Evolutionary conservation across 1,284 basidiomycete species (phyloP).

Genomic region (Cryptococcus jaspeensis): DNA sequence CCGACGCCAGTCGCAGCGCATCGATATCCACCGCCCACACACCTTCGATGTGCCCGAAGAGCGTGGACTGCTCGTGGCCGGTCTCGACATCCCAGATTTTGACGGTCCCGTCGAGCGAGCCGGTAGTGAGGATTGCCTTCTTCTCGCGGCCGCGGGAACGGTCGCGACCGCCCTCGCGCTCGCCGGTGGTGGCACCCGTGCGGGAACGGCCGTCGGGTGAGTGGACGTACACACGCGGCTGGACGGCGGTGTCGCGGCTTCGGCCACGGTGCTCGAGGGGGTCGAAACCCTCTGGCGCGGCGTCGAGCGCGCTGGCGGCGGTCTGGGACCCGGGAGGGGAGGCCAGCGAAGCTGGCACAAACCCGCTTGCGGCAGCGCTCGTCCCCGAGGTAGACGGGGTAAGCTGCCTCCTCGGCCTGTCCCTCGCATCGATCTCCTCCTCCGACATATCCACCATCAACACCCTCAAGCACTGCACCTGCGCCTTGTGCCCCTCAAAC

Average conservation of each 20-base stretch:
- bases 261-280: constrained; percentile 20
- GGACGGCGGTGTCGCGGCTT: constrained; percentile 19
- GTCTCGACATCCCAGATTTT: constrained; percentile 94
- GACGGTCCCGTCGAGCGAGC: constrained; percentile 93
- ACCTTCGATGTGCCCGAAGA: constrained; percentile 91
- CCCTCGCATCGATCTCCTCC: constrained; percentile 28
- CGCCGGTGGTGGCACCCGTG: constrained; percentile 2
- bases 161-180: constrained; percentile 11
- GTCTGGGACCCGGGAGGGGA: constrained; percentile 3
- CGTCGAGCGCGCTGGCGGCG: constrained; percentile 1
- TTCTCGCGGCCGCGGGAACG: constrained; percentile 36
- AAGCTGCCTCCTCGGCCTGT: constrained; percentile 12
- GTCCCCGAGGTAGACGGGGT: background rate
- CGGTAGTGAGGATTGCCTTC: constrained; percentile 76
- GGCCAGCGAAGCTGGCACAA: constrained; percentile 14
- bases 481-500: constrained; percentile 87
- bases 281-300: constrained; percentile 29
- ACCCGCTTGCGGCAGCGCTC: constrained; percentile 4
- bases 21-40: constrained; percentile 95
- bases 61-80: constrained; percentile 73
- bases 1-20: constrained; percentile 85
- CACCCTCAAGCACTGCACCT: constrained; percentile 88
- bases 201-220: constrained; percentile 5
- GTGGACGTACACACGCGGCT: constrained; percentile 41
- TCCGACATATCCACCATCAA: constrained; percentile 60